These are phyloP conservation scores for Amoeboradix gromovi DNA, from an alignment of 371 early-diverging fungal genomes.

Conservation along the genomic window DNA sequence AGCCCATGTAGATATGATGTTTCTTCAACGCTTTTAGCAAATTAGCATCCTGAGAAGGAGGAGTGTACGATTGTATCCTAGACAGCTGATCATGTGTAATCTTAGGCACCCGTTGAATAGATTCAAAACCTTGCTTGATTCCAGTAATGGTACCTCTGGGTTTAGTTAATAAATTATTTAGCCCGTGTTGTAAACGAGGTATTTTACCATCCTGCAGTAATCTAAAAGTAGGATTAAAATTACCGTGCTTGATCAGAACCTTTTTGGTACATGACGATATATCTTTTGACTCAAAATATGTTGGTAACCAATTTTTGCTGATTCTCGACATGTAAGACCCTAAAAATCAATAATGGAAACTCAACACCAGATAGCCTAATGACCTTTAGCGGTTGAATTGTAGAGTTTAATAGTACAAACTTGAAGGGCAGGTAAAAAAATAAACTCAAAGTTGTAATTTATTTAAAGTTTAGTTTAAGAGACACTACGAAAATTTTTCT, in stretches of 20 bases:
- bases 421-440: too few relatives aligned
- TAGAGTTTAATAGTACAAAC: too few relatives aligned
- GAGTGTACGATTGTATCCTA: background rate
- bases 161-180: background rate
- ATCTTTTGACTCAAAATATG: background rate
- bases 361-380: too few relatives aligned
- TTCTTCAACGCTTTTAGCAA: background rate
- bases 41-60: background rate
- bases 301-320: background rate
- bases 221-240: background rate
- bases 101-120: background rate
- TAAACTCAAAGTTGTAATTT: too few relatives aligned
- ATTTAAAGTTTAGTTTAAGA: too few relatives aligned
- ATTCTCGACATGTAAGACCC: background rate
- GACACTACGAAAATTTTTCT: too few relatives aligned
- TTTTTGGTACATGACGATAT: background rate
- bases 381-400: too few relatives aligned
- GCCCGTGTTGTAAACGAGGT: background rate
- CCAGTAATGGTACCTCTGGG: background rate
- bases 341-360: too few relatives aligned
- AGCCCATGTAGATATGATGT: slow-evolving; percentile 28
- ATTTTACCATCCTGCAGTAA: background rate
- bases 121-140: background rate
- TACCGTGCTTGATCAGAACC: background rate
- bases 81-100: background rate